Evolutionary conservation across 2,329 filamentous ascomycete species (phyloP), one percentile per base, ranked within the genome.

Genomic region (Fusarium citri): DNA sequence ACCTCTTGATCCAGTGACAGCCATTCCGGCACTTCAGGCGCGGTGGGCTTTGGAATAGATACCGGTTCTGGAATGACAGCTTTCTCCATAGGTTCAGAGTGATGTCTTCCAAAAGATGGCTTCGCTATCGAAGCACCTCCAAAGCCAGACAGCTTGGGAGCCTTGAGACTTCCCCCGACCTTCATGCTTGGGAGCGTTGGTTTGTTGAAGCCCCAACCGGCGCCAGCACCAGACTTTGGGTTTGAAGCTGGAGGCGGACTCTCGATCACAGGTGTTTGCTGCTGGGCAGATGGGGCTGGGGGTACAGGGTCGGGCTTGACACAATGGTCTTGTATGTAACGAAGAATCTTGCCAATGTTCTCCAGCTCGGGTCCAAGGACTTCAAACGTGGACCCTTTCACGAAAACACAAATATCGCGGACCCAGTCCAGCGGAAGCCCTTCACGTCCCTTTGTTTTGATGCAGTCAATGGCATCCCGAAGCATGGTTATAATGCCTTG

Each of bases 391-490:
- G 49, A 45, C 3, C 4, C 3, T 3, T 25, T n/a, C 8, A 59
- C 16, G 4, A 59, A 55, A 4, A 30, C n/a, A 5, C 15, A 45
- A 7, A 59, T 55, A 5, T 20, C 31, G 4, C 12, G 20, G 7
- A 37, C 41, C 56, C 56, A 59, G 1, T 59, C 56, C n/a, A 59
- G 45, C 0, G 56, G 56, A 23, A 59, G 40, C 1, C 28, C 48
- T 4, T 55, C 26, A 6, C 40, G 40, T 4, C 40, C 49, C 8
- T 46, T 45, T 1, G 6, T 5, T 6, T 59, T 59, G 12, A 59
- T 55, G 9, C 41, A 59, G n/a, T 59, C 41, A 3, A 55, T 59
- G 1, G 56, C n/a, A 30, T 59, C 23, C 15, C 56, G 49, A 22
- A 59, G 56, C 49, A 59, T 37, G 2, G 23, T 55, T 1, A 59